These are phyloP conservation scores for Phaeosphaeria sp. DNA, from an alignment of 2,329 filamentous ascomycete genomes.

Conservation along the genomic window DNA sequence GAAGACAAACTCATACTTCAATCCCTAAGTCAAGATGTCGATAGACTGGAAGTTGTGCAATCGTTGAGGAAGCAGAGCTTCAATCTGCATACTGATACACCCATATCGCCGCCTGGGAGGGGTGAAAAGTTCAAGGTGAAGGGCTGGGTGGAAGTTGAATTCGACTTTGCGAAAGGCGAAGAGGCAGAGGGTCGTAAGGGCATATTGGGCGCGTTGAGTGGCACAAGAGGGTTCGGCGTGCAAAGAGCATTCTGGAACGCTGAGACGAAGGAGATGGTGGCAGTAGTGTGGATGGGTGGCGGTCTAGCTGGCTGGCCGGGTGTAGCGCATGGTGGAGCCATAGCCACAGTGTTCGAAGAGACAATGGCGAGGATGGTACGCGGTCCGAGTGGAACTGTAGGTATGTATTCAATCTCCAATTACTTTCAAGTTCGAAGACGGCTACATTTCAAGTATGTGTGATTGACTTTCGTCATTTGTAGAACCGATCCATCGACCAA, in stretches of 20 bases:
- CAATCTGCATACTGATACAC: constrained; percentile 31
- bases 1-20: constrained; percentile 39
- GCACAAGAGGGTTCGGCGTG: constrained; percentile 51
- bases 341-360: constrained; percentile 75
- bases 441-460: background rate
- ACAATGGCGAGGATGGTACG: constrained; percentile 69
- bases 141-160: constrained; percentile 41
- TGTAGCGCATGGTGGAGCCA: constrained; percentile 73
- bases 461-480: constrained; percentile 3
- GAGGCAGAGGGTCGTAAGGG: constrained; percentile 23
- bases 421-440: background rate
- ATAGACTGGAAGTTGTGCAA: constrained; percentile 42
- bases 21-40: constrained; percentile 33
- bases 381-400: constrained; percentile 52
- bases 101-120: constrained; percentile 9
- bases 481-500: constrained; percentile 42
- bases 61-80: constrained; percentile 37
- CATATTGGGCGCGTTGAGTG: constrained; percentile 41
- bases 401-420: constrained; percentile 21
- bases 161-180: constrained; percentile 28
- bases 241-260: constrained; percentile 71
- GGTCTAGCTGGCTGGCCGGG: constrained; percentile 73
- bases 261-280: constrained; percentile 63
- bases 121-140: constrained; percentile 18
- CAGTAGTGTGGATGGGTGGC: constrained; percentile 73